phyloP scores from a whole-genome alignment of 345 rosid species.

The Syzygium grande region DNA sequence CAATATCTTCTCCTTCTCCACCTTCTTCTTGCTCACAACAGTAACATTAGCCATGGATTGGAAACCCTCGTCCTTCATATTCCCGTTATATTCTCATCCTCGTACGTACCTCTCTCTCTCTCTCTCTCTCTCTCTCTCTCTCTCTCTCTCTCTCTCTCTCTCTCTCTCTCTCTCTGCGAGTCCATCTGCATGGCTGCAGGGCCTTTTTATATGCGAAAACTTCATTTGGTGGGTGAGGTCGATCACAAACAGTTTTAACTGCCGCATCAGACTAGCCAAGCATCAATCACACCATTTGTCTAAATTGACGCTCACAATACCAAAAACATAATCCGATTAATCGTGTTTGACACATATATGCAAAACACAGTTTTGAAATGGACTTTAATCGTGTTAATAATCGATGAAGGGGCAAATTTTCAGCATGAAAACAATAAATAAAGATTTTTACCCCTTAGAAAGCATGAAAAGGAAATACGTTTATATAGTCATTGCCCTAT shows the following conservation, averaged over 20 bases:
- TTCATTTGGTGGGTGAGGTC: not conserved
- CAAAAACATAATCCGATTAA: too few species aligned
- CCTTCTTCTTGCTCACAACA: not conserved
- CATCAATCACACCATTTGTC: not conserved
- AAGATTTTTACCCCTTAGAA: not conserved
- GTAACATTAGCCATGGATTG: not conserved
- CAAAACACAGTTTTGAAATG: too few species aligned
- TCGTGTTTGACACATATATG: not conserved
- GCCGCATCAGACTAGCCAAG: not conserved
- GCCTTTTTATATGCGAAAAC: not conserved
- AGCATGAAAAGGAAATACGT: not conserved
- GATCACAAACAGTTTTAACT: not conserved
- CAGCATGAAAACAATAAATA: too few species aligned
- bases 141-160: not conserved
- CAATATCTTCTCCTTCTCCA: slow-evolving; percentile 4
- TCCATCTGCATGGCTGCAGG: not conserved
- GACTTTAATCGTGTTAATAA: not conserved
- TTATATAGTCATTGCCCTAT: not conserved
- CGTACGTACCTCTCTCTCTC: not conserved
- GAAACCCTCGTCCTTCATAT: not conserved
- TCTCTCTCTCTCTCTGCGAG: not conserved
- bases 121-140: not conserved
- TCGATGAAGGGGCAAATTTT: too few species aligned
- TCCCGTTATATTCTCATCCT: not conserved
- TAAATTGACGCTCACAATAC: too few species aligned